Percentiles rank a stretch among this genome's conserved stretches.
Conservation (phyloP, 1,139 yeast genomes). For the Kluyveromyces sp. region DNA sequence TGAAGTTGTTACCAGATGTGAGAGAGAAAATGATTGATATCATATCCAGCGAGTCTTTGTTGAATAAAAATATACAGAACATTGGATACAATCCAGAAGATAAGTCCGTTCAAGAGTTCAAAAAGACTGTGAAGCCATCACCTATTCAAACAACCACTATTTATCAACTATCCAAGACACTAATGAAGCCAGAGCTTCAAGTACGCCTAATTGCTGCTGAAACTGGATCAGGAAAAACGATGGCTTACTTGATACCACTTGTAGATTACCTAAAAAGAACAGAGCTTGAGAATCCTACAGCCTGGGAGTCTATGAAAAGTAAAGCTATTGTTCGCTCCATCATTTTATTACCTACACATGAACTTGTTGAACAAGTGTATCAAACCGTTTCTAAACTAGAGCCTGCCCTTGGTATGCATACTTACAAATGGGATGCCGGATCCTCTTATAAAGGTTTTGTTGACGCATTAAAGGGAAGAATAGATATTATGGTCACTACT, state of each 20-base stretch:
- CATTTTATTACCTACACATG: slow-evolving; percentile 81
- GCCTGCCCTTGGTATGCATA: slow-evolving; percentile 36
- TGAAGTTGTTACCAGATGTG: slow-evolving; percentile 61
- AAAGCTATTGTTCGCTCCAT: slow-evolving; percentile 55
- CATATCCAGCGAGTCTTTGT: slow-evolving; percentile 38
- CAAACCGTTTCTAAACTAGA: slow-evolving; percentile 41
- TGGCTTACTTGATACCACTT: slow-evolving; percentile 79
- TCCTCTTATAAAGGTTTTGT: slow-evolving; percentile 44
- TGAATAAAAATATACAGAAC: slow-evolving; percentile 9
- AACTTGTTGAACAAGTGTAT: slow-evolving; percentile 74
- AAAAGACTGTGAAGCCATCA: slow-evolving; percentile 38
- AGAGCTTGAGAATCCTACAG: slow-evolving; percentile 31
- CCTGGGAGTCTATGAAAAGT: slow-evolving; percentile 29
- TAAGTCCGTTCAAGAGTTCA: slow-evolving; percentile 7
- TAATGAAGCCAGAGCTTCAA: slow-evolving; percentile 39
- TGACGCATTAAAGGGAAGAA: slow-evolving; percentile 41
- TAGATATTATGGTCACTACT: slow-evolving; percentile 78
- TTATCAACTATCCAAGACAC: slow-evolving; percentile 37
- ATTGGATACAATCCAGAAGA: slow-evolving; percentile 12
- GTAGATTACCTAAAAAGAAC: slow-evolving; percentile 60
- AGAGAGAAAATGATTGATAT: slow-evolving; percentile 56
- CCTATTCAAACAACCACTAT: slow-evolving; percentile 56
- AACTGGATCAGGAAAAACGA: slow-evolving; percentile 93
- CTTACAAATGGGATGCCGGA: slow-evolving; percentile 51
- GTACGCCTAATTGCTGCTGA: slow-evolving; percentile 86